A percentile compares a stretch with the other conserved stretches of the same genome.
Evolutionary conservation across 228 moss, liverwort and hornwort genomes (phyloP).

Genomic region (Sphagnum fallax): DNA sequence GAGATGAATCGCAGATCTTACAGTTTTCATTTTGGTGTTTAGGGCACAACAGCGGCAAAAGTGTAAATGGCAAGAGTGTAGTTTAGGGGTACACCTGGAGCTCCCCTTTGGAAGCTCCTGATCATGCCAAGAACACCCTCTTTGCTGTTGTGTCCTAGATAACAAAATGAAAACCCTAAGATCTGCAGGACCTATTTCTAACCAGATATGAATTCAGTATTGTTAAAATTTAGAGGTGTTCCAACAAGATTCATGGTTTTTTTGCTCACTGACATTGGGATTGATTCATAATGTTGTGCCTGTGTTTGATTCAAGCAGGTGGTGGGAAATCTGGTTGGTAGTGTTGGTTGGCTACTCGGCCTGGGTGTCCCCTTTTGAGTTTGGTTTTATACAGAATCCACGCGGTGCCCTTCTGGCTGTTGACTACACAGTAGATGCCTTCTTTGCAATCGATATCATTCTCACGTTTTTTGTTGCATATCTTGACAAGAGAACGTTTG

Average conservation of each 20-base stretch:
- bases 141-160: background rate
- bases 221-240: background rate
- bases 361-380: conserved; percentile 90
- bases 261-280: background rate
- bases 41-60: background rate
- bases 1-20: no score
- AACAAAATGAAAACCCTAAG: background rate
- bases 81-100: no score
- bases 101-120: no score
- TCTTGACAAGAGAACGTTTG: conserved; percentile 60
- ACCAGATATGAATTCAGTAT: background rate
- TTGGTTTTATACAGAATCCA: conserved; percentile 66
- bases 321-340: conserved; percentile 39
- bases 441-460: conserved; percentile 73
- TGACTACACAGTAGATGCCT: conserved; percentile 64
- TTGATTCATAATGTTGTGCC: background rate
- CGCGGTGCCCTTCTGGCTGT: conserved; percentile 23
- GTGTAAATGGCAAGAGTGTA: no score
- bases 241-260: background rate
- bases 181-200: background rate
- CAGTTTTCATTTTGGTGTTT: background rate
- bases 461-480: conserved; percentile 88
- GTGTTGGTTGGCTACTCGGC: conserved; percentile 77
- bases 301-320: conserved; percentile 16
- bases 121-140: no score